Evolutionary conservation across 2,329 filamentous ascomycete genomes (phyloP), one percentile per base, ranked within the genome.

Genomic region (Diplocarpon mali): DNA sequence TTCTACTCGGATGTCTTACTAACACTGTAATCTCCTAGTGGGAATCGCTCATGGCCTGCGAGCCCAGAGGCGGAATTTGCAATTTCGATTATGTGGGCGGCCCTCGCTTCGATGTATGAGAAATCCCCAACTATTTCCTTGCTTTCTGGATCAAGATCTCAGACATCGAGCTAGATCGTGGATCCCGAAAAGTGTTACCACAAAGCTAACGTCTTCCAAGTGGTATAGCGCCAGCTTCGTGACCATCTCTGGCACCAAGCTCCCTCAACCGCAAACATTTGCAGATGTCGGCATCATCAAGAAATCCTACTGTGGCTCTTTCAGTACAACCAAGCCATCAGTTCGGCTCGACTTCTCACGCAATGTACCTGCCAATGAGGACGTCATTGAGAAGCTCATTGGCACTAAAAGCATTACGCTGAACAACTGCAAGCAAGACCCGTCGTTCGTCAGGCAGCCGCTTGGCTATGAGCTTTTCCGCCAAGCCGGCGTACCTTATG

Each of bases 141-240:
- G n/a, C n/a, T n/a, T n/a, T n/a, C n/a, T n/a, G n/a, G 20, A 3
- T 7, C 20, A 24, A 3, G 20, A 24, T 24, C 20, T 7, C 4
- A 24, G 20, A 24, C 7, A 3, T 24, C 20, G 20, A 24, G 4
- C 3, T 7, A 24, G 20, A 4, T 24, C 20, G 20, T 7, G 3
- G 20, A 24, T 24, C 7, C 4, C 20, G 3, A 3, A 4, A 24
- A 3, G 7, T 24, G 3, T 4, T 24, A 24, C 20, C n/a, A 7
- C 20, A 24, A 24, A 4, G 20, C 20, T 24, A 24, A 24, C 7
- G 3, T 24, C 20, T 24, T 3, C 20, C 20, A 24, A 24, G 11
- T 42, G 40, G 40, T 42, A 27, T n/a, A 42, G 36, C 36, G 40
- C 40, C n/a, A 42, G 17, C n/a, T 42, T 32, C 11, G 31, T 42